Evolutionary conservation across 2,329 filamentous ascomycete species (phyloP), one percentile per base, ranked within the genome.

Genomic region (Fusarium tanahbumbuense): DNA sequence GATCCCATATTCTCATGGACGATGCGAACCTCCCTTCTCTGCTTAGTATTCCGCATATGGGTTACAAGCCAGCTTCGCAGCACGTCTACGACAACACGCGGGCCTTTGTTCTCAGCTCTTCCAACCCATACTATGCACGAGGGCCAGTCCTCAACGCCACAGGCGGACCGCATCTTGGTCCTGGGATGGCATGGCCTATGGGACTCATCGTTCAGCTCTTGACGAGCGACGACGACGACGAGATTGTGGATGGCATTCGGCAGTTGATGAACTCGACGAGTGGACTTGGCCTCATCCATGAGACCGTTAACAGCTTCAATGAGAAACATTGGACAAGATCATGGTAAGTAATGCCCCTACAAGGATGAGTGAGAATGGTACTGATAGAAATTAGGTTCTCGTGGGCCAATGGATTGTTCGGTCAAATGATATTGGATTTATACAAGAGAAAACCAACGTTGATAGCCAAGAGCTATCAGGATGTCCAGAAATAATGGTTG

Each of bases 391-490:
- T 84, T 64, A 94, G 92, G 91, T 97, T 96, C 77, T 91, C 93
- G 1, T 96, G 93, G 93, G 92, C 93, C 16, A 96, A 96, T 76
- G 93, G 91, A 0, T 88, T 97, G n/a, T 96, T 94, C 80, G 92
- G 92, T 15, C 91, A 95, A 81, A 93, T 92, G 64, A 87, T 96
- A 59, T 79, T 96, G 30, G 92, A 95, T 80, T 79, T 97, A 53
- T 89, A 90, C 47, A 85, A 88, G 69, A 84, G 93, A 77, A 93
- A 93, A 78, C 93, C 93, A 13, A 83, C 89, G 73, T 77, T 97
- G 60, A 78, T 89, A 30, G 73, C 75, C 30, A 80, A 74, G 67
- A 88, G 82, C 71, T 88, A 84, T 71, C 86, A 88, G 73, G 28
- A 55, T 40, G 22, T 42, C 16, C 16, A 18, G 45, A 27, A 42